Base-by-base conservation (phyloP, 2,329 filamentous ascomycete species). In the Ophiostoma triangulosporum region DNA sequence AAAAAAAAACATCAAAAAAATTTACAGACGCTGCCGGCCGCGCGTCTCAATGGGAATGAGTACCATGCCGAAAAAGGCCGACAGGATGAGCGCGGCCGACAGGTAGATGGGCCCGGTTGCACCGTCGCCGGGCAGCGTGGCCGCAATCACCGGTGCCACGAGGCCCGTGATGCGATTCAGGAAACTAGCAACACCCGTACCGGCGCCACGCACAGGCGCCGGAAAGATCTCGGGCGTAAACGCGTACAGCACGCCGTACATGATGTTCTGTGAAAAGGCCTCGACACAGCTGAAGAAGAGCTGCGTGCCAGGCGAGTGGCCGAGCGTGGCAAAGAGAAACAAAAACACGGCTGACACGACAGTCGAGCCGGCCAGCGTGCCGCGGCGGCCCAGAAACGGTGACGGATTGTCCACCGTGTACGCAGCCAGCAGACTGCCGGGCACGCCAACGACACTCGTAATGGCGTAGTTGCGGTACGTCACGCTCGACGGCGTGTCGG, bases 391-490 rank as follows among this genome's bases (percentile, higher is more conserved):
- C 22, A 81, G 69, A 59, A 76, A 72, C 1, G 83, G 72, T 17
- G 78, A 82, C 17, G 73, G 72, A 57, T 80, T 73, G 64, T 85
- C 77, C 45, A 88, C 86, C 1, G 84, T 80, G 61, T 78, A 86
- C 56, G 83, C 84, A 15, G 83, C 88, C 9, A 91, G 70, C 20
- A 93, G 68, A 48, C 83, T 85, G 22, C 88, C 88, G 0, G 87
- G 88, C 2, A 93, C 80, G 36, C 88, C 87, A 48, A 83, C 77
- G 35, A 88, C 70, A 38, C 84, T 85, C 15, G 85, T 88, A 65
- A 94, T 89, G 65, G 83, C 83, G 65, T 89, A 91, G 72, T 88
- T 88, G 57, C 85, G 82, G 70, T 93, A 94, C 0, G 80, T 78
- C 22, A 70, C 69, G 56, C 66, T 71, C 53, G 75, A 70, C 6